These are phyloP conservation scores for Clitocybe nebularis DNA, from an alignment of 1,284 basidiomycete species.

Conservation along the genomic window DNA sequence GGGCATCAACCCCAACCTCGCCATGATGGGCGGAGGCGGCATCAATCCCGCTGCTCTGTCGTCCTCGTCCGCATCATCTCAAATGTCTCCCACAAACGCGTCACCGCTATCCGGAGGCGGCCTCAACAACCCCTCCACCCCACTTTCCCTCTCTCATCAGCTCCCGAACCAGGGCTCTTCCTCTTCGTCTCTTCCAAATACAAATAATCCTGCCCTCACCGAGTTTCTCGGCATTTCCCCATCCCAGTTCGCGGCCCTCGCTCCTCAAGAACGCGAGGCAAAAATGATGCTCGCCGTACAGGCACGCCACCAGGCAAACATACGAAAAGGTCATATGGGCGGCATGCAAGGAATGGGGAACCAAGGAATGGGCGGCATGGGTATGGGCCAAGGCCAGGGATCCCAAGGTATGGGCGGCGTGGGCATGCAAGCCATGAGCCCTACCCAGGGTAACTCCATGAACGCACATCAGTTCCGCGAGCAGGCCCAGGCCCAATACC, in stretches of 20 bases:
- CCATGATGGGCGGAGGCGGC: neutral
- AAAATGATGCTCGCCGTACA: constrained; percentile 11
- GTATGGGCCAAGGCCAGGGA: neutral
- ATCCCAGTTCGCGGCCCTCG: constrained; percentile 14
- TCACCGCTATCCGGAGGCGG: no score
- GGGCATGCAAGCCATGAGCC: constrained; percentile 3
- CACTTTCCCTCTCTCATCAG: no score
- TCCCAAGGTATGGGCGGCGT: constrained; percentile 2
- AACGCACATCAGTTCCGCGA: neutral
- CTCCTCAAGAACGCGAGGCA: constrained; percentile 12
- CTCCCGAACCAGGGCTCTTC: no score
- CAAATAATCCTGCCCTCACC: neutral
- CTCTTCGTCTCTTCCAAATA: neutral
- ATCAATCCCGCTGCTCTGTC: constrained; percentile 14
- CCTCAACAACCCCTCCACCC: neutral
- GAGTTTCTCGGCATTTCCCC: constrained; percentile 10
- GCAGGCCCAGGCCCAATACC: constrained; percentile 2
- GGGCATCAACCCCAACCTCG: no score
- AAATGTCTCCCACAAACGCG: neutral
- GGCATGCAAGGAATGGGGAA: constrained; percentile 14
- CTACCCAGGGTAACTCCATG: neutral
- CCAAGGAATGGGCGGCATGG: constrained; percentile 7
- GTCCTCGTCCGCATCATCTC: constrained; percentile 1
- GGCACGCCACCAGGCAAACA: constrained; percentile 6
- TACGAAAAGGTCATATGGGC: constrained; percentile 8